These are phyloP conservation scores for Ceratocystis lukuohia DNA, from an alignment of 2,329 filamentous ascomycete genomes.

Conservation along the genomic window DNA sequence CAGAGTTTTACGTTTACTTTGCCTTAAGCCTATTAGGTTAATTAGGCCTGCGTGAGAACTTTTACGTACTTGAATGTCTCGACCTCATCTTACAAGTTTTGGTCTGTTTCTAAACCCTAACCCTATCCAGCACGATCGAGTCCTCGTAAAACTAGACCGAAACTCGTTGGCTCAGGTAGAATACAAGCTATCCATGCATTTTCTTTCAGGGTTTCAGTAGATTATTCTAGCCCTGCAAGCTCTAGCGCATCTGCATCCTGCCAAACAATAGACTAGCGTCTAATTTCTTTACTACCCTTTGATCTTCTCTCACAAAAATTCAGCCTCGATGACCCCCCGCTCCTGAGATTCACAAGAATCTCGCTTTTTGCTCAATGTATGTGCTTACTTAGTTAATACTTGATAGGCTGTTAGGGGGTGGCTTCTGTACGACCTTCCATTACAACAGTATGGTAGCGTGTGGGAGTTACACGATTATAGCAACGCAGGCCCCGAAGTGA, in stretches of 20 bases:
- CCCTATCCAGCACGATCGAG: not conserved
- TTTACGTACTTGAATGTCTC: not conserved
- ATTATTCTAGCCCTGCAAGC: not conserved
- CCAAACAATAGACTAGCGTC: not conserved
- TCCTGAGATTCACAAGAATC: not conserved
- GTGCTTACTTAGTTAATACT: not conserved
- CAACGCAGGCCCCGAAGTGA: not conserved
- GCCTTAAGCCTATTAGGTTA: too few species aligned
- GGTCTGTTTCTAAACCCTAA: not conserved
- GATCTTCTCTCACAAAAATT: not conserved
- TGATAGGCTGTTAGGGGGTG: not conserved
- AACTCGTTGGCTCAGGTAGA: not conserved
- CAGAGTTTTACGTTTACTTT: too few species aligned
- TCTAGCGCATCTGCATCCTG: not conserved
- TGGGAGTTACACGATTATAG: not conserved
- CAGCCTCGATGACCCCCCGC: not conserved
- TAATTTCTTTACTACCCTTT: not conserved
- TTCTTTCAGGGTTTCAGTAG: not conserved
- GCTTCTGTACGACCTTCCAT: not conserved
- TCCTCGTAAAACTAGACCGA: not conserved
- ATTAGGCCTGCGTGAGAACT: not conserved
- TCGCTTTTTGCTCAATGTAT: not conserved
- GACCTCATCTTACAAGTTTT: not conserved
- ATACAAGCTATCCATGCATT: too few species aligned
- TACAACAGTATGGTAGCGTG: not conserved